Percentiles rank a stretch among this genome's conserved stretches.
These are phyloP conservation scores for Omphalotus guepiniiformis DNA, from an alignment of 768 basidiomycete species.

Conservation along the genomic window DNA sequence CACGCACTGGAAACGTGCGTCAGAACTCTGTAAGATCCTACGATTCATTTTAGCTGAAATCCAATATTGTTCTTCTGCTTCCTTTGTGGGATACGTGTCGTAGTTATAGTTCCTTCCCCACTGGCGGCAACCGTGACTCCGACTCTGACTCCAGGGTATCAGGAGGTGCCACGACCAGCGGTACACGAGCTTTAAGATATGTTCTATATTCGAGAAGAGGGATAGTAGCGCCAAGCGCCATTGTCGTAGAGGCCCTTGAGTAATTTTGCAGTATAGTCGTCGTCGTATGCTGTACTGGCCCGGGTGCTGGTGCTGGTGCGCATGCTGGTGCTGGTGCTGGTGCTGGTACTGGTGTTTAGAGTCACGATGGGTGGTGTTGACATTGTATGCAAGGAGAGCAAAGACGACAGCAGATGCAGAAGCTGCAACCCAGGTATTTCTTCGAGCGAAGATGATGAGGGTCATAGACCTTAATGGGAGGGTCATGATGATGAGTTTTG, in stretches of 20 bases:
- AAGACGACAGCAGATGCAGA: not conserved
- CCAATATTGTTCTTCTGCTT: slow-evolving; percentile 5
- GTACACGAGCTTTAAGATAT: not conserved
- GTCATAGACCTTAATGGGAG: not conserved
- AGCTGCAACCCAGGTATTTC: not conserved
- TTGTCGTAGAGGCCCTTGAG: not conserved
- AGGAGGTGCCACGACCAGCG: not conserved
- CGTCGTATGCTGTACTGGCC: not conserved
- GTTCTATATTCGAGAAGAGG: not conserved
- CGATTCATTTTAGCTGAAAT: not conserved
- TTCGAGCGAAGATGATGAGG: not conserved
- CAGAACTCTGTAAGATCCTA: not conserved
- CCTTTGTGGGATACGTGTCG: not conserved
- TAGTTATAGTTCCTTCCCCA: not conserved
- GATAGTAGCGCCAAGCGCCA: too few relatives aligned
- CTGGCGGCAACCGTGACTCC: too few relatives aligned
- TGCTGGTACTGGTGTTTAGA: too few relatives aligned
- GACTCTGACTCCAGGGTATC: not conserved
- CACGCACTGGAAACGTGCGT: not conserved
- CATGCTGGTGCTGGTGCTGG: not conserved
- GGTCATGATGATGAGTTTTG: not conserved
- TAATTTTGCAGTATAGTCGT: not conserved
- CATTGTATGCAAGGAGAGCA: not conserved
- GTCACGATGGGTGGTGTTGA: too few relatives aligned
- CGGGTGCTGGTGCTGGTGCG: not conserved